A percentile compares a stretch with the other conserved stretches of the same genome.
Evolutionary conservation across 768 basidiomycete genomes (phyloP).

Genomic region (Gymnopilus junonius): DNA sequence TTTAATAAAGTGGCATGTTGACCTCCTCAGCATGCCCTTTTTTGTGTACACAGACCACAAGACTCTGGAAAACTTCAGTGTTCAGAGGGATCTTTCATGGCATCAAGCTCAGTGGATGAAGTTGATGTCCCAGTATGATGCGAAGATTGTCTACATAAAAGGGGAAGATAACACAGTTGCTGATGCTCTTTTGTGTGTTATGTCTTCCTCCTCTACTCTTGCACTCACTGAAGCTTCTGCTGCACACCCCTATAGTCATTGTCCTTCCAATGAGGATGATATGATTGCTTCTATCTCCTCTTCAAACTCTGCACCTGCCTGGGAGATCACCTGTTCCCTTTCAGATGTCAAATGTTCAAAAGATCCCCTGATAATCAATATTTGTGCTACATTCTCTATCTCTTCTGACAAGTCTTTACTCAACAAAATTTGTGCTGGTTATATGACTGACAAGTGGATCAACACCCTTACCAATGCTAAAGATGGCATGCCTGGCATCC

Average conservation of each 20-base stretch:
- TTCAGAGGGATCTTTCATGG: conserved; percentile 36
- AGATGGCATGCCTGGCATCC: background rate
- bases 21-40: conserved; percentile 26
- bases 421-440: background rate
- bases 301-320: too few species aligned
- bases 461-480: background rate
- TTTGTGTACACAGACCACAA: conserved; percentile 41
- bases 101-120: conserved; percentile 42
- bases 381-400: too few species aligned
- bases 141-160: conserved; percentile 35
- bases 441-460: background rate
- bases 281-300: too few species aligned
- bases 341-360: too few species aligned
- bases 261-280: too few species aligned
- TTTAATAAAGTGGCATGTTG: conserved; percentile 27
- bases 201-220: too few species aligned
- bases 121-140: conserved; percentile 42
- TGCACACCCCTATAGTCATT: too few species aligned
- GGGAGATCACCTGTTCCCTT: too few species aligned
- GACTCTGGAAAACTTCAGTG: conserved; percentile 37
- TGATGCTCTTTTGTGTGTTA: conserved; percentile 37
- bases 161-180: conserved; percentile 39
- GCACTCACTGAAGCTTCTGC: too few species aligned
- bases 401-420: too few species aligned
- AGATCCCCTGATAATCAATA: too few species aligned